Base-by-base conservation (phyloP, 768 basidiomycete species). In the Tulasnella sp. region DNA sequence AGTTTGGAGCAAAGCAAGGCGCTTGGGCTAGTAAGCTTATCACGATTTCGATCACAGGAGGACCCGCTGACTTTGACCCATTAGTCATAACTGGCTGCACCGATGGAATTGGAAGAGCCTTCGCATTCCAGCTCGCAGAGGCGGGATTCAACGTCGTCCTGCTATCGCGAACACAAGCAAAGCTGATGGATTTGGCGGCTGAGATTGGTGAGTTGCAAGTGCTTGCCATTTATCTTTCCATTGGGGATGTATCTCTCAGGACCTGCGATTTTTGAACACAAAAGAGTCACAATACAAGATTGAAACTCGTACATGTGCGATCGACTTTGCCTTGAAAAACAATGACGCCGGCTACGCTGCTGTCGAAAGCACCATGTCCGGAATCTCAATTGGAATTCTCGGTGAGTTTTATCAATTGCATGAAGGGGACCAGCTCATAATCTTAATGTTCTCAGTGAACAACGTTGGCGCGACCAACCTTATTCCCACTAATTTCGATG, bases 61-160 rank as follows among this genome's bases (percentile, higher is more conserved):
- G n/a, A 7, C 45, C 45, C 11, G 38, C 47, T 54, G 32, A 51
- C 43, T 19, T 3, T 1, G 29, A 3, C 19, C 3, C 42, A 4
- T 2, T 58, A 80, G 88, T 97, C 24, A 81, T 99, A 13, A 98
- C 95, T 1, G 96, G 96, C 32, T 87, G 90, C 26, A 96, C 96
- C 0, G 89, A 94, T 62, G 96, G 96, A 7, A 95, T 99, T 65
- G 96, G 96, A 2, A 86, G 85, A 63, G 92, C 96, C 68, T 98
- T 94, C 64, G 85, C 94, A 9, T 70, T 86, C 19, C 94, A 98
- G 71, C 78, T 99, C 38, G 93, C 86, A 1, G 80, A 79, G 61
- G 82, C 83, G 23, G 92, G 92, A 1, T 97, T 93, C 76, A 94
- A 94, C 63, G 73, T 97, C 26, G 71, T 94, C 30, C 78, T 98